Base-by-base conservation (phyloP, 805 yeast species). In the Wickerhamiella nectarea region DNA sequence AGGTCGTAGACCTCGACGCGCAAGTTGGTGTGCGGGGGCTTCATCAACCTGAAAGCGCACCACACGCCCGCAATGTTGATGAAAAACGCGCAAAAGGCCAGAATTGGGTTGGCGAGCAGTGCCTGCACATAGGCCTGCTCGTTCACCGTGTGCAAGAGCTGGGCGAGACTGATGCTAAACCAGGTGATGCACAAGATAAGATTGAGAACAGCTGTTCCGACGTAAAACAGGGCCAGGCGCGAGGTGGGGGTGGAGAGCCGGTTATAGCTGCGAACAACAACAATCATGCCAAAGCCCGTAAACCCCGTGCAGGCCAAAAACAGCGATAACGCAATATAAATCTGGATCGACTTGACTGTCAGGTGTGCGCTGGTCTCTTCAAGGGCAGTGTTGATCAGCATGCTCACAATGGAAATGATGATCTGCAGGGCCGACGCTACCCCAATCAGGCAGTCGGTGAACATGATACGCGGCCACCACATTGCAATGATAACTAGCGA, bases 1-100 rank as follows among this genome's bases (percentile, higher is more conserved):
- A 61, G 47, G 35, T 60, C 61, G 34, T 56, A 51, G 21, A 44
- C 52, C 38, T 61, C 61, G 9, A 61, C 63, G 29, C 39, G 29
- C 22, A 59, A 47, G 7, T 45, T 46, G 0, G 63, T 52, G 11
- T 45, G 39, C 2, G 65, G 65, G 15, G 52, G 44, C 37, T 43
- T 42, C 19, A 55, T 53, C 5, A 60, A 48, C 31, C 43, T 41
- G 15, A 43, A 22, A 36, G 56, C 54, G 3, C 62, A 51, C 14
- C 47, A 15, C 3, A 58, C 45, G 26, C 54, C 49, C 8, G 49
- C 45, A 4, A 54, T 20, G 21, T 49, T 46, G 34, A 60, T 46
- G 3, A 48, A 36, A 43, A 56, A 34, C n/a, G 46, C 53, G 7
- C 47, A 48, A 12, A 43, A 36, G 5, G 55, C 46, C 11, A 51